Evolutionary conservation across 495 filamentous ascomycete genomes (phyloP).

Genomic region (Chaetomium tenue): DNA sequence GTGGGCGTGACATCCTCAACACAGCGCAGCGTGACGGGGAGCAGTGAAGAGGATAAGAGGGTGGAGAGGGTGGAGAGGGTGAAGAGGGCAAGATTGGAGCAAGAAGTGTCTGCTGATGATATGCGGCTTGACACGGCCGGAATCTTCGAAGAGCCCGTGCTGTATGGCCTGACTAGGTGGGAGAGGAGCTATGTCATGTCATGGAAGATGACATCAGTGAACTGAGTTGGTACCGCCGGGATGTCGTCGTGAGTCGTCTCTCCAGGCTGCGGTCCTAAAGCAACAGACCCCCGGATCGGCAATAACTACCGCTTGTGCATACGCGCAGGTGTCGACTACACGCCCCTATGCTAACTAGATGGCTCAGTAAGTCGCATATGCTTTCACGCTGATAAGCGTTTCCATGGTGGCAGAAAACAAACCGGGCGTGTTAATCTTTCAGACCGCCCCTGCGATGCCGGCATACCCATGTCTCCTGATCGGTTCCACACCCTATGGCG

Average conservation of each 20-base stretch:
- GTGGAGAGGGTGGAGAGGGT: too few relatives aligned
- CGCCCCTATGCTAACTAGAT: neutral
- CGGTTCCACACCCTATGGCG: neutral
- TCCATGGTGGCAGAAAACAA: neutral
- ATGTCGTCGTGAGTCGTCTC: too few relatives aligned
- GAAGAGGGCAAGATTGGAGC: too few relatives aligned
- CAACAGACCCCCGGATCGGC: neutral
- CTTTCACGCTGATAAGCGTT: neutral
- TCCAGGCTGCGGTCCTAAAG: neutral
- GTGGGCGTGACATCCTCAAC: slow-evolving; percentile 21
- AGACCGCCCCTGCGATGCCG: neutral
- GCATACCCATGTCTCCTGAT: neutral
- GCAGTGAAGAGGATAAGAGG: neutral
- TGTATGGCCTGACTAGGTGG: too few relatives aligned
- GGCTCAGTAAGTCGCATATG: neutral
- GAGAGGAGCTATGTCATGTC: too few relatives aligned
- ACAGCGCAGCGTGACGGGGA: neutral
- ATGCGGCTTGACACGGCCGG: too few relatives aligned
- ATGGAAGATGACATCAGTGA: too few relatives aligned
- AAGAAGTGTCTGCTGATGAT: too few relatives aligned
- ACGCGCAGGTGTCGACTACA: neutral
- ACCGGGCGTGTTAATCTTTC: neutral
- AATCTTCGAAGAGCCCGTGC: too few relatives aligned
- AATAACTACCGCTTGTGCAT: neutral
- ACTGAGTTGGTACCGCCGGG: too few relatives aligned